phyloP scores from a whole-genome alignment of 345 rosid genomes.

The Noccaea bulbosa region DNA sequence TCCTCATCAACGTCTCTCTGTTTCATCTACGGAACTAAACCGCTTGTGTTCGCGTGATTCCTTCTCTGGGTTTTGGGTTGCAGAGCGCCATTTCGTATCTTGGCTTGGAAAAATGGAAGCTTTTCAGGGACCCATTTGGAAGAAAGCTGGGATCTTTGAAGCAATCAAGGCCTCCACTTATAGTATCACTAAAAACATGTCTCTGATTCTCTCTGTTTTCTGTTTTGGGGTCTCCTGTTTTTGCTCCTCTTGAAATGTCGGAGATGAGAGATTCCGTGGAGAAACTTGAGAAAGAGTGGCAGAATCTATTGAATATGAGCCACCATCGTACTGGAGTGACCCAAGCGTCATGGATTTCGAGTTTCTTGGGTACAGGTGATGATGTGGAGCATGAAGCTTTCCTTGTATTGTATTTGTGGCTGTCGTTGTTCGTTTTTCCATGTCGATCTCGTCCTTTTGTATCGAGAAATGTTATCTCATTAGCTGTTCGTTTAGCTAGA shows the following conservation, averaged over 20 bases:
- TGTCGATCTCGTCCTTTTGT: not conserved
- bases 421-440: conserved; percentile 43
- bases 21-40: conserved; percentile 16
- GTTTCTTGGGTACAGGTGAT: conserved; percentile 41
- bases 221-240: conserved; percentile 51
- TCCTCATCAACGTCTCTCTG: conserved; percentile 22
- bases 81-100: conserved; percentile 32
- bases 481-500: conserved; percentile 52
- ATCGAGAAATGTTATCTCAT: not conserved
- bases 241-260: conserved; percentile 12
- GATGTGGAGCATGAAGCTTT: conserved; percentile 55
- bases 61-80: conserved; percentile 45
- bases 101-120: conserved; percentile 55
- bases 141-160: conserved; percentile 52
- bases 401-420: conserved; percentile 50
- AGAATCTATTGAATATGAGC: too few species aligned
- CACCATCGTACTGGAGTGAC: rapidly evolving
- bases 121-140: conserved; percentile 42
- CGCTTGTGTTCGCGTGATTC: conserved; percentile 22
- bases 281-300: conserved; percentile 9
- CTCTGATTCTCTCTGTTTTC: conserved; percentile 49
- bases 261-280: not conserved
- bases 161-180: too few species aligned
- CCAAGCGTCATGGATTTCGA: conserved; percentile 39
- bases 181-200: too few species aligned